These are phyloP conservation scores for Vigna mungo DNA, from an alignment of 306 rosid species.

Conservation along the genomic window DNA sequence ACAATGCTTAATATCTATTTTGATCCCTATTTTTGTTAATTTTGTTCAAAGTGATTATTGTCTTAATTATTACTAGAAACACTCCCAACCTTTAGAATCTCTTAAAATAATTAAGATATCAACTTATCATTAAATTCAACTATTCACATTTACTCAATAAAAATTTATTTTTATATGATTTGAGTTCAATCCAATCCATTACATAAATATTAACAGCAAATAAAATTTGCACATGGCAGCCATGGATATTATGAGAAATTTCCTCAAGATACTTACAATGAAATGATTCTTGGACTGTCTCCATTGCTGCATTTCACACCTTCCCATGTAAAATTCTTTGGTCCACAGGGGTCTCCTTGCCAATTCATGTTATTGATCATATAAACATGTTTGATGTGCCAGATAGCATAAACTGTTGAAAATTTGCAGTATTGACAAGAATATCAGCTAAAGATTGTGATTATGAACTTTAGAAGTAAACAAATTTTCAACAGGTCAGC, in stretches of 20 bases:
- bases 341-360: slow-evolving; percentile 34
- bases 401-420: slow-evolving; percentile 17
- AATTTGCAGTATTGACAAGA: background rate
- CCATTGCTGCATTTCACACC: background rate
- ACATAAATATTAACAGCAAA: background rate
- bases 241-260: background rate
- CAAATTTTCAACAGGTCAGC: background rate
- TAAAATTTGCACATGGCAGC: background rate
- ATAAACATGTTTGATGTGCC: slow-evolving; percentile 10
- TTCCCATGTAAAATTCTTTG: slow-evolving; percentile 29
- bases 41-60: too few relatives aligned
- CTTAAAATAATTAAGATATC: too few relatives aligned
- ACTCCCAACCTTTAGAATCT: too few relatives aligned
- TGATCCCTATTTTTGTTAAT: too few relatives aligned
- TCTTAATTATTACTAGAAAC: too few relatives aligned
- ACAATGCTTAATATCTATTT: too few relatives aligned
- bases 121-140: too few relatives aligned
- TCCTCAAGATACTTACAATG: slow-evolving; percentile 18
- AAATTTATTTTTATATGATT: too few relatives aligned
- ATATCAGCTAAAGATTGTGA: background rate
- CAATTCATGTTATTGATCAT: background rate
- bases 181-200: background rate
- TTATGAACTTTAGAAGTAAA: background rate
- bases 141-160: too few relatives aligned
- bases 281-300: slow-evolving; percentile 18